Evolutionary conservation across 805 yeast genomes (phyloP), one percentile per base, ranked within the genome.

Genomic region (Scheffersomyces amazonensis): DNA sequence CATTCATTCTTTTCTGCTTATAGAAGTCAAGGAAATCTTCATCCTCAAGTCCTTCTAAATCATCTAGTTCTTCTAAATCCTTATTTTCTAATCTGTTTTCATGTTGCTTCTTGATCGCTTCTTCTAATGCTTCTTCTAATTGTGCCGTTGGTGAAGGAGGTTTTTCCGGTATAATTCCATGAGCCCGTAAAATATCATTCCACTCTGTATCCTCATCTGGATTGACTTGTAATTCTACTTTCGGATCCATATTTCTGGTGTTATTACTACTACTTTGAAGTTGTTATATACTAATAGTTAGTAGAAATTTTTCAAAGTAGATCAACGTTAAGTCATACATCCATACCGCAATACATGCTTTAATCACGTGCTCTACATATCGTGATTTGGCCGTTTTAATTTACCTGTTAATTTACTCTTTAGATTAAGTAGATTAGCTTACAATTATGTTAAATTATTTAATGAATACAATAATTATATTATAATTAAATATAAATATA

Each of bases 171-270:
- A 93, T 87, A 39, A 93, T 80, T 17, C 98, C 98, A 45, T 90
- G 87, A 3, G 78, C 76, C 47, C 99, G 72, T 32, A 93, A 72
- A 48, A 93, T 89, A 61, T 93, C 99, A 58, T 93, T 93, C 99
- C 99, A 93, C 61, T 93, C 99, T 0, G 99, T 93, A 59, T 93
- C 99, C 62, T 93, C 99, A 44, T 77, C 78, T 24, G 96, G 97
- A 62, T 93, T 90, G 38, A 90, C 96, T 62, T 89, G 87, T 34
- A 89, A 89, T 48, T 81, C 87, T 38, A 84, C 71, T 66, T 82
- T 24, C 9, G 23, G 23, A 24, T 24, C 13, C 27, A 24, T 24
- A 11, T 24, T 21, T 21, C n/a, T n/a, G n/a, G n/a, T n/a, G n/a
- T n/a, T n/a, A n/a, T n/a, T n/a, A n/a, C n/a, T n/a, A n/a, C n/a